Conservation (phyloP, 306 rosid species). For the Cotoneaster glaucophyllus region DNA sequence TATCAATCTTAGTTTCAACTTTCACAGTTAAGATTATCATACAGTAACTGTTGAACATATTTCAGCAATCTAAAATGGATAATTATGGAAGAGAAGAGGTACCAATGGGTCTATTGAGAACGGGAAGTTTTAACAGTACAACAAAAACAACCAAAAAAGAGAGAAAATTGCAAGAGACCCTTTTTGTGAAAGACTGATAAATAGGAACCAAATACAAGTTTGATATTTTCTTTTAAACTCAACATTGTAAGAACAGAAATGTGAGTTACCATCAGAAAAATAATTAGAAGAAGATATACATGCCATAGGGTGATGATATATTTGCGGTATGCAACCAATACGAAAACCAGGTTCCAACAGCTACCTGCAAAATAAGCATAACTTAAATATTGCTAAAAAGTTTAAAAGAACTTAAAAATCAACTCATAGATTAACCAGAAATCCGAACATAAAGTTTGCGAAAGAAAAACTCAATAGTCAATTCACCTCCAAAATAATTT, state of each 20-base stretch:
- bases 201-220: background rate
- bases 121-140: background rate
- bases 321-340: slow-evolving; percentile 71
- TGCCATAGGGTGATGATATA: slow-evolving; percentile 91
- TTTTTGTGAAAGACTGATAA: background rate
- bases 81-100: no score
- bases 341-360: slow-evolving; percentile 75
- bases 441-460: slow-evolving; percentile 9
- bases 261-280: slow-evolving; percentile 88
- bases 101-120: no score
- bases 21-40: no score
- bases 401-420: background rate
- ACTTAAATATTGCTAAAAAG: slow-evolving; percentile 13
- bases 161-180: background rate
- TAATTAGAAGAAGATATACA: slow-evolving; percentile 92
- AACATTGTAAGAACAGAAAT: slow-evolving; percentile 48
- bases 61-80: no score
- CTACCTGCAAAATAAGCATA: slow-evolving; percentile 51
- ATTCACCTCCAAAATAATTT: slow-evolving; percentile 61
- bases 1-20: background rate
- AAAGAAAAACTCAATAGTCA: background rate
- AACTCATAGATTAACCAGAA: background rate
- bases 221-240: slow-evolving; percentile 25
- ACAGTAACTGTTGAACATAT: no score
- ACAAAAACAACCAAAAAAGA: background rate